Evolutionary conservation across 179 eudicot species (phyloP).

Genomic region (Beta corolliflora): DNA sequence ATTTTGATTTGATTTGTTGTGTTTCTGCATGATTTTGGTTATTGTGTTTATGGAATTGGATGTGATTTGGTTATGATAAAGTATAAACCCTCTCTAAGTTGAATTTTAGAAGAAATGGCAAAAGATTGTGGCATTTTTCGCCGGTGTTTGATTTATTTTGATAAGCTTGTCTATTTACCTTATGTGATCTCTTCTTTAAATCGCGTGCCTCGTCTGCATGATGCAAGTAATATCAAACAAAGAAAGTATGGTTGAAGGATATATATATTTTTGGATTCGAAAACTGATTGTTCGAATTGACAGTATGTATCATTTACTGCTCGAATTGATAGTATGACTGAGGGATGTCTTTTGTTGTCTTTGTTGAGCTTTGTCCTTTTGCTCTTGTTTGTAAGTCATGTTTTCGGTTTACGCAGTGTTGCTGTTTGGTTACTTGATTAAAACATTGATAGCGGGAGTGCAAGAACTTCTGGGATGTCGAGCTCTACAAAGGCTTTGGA

Average conservation of each 20-base stretch:
- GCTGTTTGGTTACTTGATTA: conserved; percentile 10
- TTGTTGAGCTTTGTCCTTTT: neutral
- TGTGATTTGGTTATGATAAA: neutral
- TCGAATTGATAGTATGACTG: neutral
- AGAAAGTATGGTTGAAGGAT: neutral
- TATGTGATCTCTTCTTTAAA: too few relatives aligned
- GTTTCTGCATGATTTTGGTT: conserved; percentile 4
- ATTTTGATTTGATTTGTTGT: neutral
- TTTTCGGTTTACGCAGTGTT: conserved; percentile 20
- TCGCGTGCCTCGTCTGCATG: too few relatives aligned
- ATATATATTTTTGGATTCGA: neutral
- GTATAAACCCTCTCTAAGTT: too few relatives aligned
- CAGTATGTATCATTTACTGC: neutral
- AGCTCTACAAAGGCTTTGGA: conserved; percentile 73
- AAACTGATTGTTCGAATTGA: neutral
- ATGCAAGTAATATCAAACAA: too few relatives aligned
- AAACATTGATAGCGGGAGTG: conserved; percentile 2
- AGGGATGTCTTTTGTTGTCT: neutral
- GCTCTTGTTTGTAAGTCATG: neutral
- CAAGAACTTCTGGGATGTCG: conserved; percentile 46
- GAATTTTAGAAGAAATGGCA: neutral
- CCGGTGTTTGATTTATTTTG: too few relatives aligned
- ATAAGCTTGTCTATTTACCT: neutral
- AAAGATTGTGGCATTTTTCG: neutral
- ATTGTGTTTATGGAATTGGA: neutral